These are phyloP conservation scores for Calonectria honghensis DNA, from an alignment of 2,329 filamentous ascomycete genomes.

Conservation along the genomic window DNA sequence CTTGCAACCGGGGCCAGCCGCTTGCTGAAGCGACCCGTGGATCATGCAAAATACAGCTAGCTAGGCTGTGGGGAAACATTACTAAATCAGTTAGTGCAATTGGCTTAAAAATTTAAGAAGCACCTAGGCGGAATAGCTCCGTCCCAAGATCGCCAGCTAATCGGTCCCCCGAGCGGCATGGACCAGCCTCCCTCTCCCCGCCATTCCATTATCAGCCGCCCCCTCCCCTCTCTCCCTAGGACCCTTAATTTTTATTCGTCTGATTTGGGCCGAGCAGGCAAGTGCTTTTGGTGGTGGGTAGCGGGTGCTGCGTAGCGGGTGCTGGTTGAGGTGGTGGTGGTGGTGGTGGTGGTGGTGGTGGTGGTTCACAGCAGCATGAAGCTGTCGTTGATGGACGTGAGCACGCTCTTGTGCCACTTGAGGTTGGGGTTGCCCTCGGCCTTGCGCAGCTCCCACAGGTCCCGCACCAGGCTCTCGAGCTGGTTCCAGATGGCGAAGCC, in stretches of 20 bases:
- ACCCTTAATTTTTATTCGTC: slow-evolving; percentile 1
- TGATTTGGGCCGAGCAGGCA: no score
- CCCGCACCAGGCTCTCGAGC: slow-evolving; percentile 43
- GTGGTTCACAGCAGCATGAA: slow-evolving; percentile 48
- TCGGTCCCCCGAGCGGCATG: slow-evolving; percentile 1
- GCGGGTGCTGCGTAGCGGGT: no score
- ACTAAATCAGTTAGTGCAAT: slow-evolving; percentile 35
- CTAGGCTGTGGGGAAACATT: slow-evolving; percentile 29
- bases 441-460: slow-evolving; percentile 48
- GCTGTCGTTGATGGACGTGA: slow-evolving; percentile 49
- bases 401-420: slow-evolving; percentile 50
- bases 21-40: slow-evolving; percentile 23
- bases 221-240: background rate
- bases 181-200: slow-evolving; percentile 8
- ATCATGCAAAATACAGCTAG: slow-evolving; percentile 32
- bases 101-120: slow-evolving; percentile 24
- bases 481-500: slow-evolving; percentile 51
- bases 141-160: slow-evolving; percentile 27
- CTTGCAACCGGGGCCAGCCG: slow-evolving; percentile 37
- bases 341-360: background rate
- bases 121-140: slow-evolving; percentile 33
- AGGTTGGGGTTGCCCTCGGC: slow-evolving; percentile 42
- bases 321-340: no score
- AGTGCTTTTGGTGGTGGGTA: no score
- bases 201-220: slow-evolving; percentile 13